phyloP scores from a whole-genome alignment of 192 early-diverging fungal species.

The Backusella australiensis region DNA sequence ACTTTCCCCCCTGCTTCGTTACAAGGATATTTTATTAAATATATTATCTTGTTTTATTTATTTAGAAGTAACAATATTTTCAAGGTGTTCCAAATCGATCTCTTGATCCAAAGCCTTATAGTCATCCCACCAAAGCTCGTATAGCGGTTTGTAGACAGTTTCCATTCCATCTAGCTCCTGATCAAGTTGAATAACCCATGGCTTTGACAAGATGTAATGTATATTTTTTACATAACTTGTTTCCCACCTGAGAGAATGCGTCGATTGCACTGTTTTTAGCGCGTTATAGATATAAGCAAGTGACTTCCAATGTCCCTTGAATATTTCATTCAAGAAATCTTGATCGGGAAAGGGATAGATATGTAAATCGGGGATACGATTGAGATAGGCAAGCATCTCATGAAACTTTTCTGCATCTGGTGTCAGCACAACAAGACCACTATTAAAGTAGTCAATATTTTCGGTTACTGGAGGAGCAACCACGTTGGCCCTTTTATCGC shows the following conservation, averaged over 20 bases:
- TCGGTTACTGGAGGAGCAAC: neutral
- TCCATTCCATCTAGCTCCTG: neutral
- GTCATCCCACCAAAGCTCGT: constrained; percentile 10
- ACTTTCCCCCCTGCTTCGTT: neutral
- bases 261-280: constrained; percentile 38
- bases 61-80: neutral
- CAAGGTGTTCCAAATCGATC: neutral
- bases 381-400: constrained; percentile 24
- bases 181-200: constrained; percentile 31
- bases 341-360: constrained; percentile 46
- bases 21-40: neutral
- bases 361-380: constrained; percentile 9
- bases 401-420: constrained; percentile 30
- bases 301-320: constrained; percentile 35
- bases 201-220: constrained; percentile 49
- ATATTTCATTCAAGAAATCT: constrained; percentile 49
- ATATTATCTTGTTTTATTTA: neutral
- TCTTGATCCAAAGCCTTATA: neutral
- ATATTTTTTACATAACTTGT: constrained; percentile 32
- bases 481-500: constrained; percentile 1
- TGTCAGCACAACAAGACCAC: constrained; percentile 43
- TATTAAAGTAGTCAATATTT: constrained; percentile 45
- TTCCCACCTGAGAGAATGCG: constrained; percentile 42
- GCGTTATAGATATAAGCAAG: constrained; percentile 53
- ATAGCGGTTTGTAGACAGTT: neutral